Percentiles rank a stretch among this genome's conserved stretches.
Conservation (phyloP, 176 grass and related monocot species). For the Pharus latifolius region DNA sequence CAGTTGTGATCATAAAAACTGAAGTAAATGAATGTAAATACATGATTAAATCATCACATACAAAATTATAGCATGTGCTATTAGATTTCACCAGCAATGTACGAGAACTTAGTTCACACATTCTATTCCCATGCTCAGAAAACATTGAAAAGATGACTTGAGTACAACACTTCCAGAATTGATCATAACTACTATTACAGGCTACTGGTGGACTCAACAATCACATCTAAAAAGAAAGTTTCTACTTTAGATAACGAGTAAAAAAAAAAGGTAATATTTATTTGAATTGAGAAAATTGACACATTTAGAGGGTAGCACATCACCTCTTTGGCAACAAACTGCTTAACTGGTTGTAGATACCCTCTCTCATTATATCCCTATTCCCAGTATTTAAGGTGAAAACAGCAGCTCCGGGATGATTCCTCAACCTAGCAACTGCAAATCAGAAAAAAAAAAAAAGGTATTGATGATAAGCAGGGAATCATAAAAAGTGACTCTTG, state of each 20-base stretch:
- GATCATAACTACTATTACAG: background rate
- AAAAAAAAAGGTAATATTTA: background rate
- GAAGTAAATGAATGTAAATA: background rate
- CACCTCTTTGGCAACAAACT: conserved; percentile 41
- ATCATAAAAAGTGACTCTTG: background rate
- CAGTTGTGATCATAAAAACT: background rate
- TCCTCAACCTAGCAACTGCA: conserved; percentile 88
- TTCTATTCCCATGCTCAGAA: background rate
- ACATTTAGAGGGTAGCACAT: conserved; percentile 1
- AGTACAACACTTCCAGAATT: background rate
- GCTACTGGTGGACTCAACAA: background rate
- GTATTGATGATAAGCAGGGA: background rate
- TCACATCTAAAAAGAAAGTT: background rate
- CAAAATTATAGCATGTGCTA: background rate
- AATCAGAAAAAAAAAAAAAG: background rate
- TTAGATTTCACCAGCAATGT: background rate
- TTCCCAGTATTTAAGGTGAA: conserved; percentile 55
- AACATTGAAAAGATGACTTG: background rate
- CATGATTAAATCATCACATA: background rate
- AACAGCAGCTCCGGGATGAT: conserved; percentile 75
- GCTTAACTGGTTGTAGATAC: conserved; percentile 54
- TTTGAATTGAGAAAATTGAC: background rate
- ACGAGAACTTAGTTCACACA: background rate
- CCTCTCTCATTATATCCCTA: conserved; percentile 58
- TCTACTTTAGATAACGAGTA: background rate